phyloP scores from a whole-genome alignment of 2,329 filamentous ascomycete genomes.

The Ophiostoma populinum region DNA sequence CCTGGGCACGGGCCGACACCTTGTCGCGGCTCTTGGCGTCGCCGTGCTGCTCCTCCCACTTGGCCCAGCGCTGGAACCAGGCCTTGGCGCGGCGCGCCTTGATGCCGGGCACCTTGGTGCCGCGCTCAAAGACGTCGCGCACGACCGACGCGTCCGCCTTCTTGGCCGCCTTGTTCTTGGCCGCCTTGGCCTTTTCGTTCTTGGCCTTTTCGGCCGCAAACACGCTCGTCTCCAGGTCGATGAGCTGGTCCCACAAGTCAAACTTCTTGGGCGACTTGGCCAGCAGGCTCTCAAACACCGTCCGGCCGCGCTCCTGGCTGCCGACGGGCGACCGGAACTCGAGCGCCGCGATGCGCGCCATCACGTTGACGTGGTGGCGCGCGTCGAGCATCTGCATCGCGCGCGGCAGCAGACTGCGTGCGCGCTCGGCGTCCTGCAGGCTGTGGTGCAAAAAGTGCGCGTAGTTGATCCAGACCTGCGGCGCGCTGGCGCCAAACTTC shows the following conservation, averaged over 20 bases:
- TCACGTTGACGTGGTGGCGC: conserved; percentile 50
- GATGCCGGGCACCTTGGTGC: conserved; percentile 48
- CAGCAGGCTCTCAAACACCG: conserved; percentile 80
- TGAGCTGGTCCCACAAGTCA: conserved; percentile 81
- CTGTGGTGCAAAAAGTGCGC: conserved; percentile 79
- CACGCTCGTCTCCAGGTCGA: conserved; percentile 64
- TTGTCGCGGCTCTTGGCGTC: conserved; percentile 51
- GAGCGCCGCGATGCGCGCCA: conserved; percentile 75
- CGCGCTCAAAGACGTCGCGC: conserved; percentile 67
- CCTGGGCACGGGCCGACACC: conserved; percentile 52
- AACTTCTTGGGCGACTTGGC: conserved; percentile 74
- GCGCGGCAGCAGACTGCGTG: conserved; percentile 60
- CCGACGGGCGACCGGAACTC: conserved; percentile 77
- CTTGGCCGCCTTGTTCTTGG: conserved; percentile 19
- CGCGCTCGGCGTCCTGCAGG: conserved; percentile 50
- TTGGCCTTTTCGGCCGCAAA: conserved; percentile 27
- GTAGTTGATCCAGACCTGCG: conserved; percentile 84
- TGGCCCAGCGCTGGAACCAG: conserved; percentile 83
- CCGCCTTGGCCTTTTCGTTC: conserved; percentile 19
- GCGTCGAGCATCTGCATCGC: conserved; percentile 69
- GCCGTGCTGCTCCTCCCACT: conserved; percentile 66
- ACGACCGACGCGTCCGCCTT: conserved; percentile 36
- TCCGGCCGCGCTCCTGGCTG: conserved; percentile 78
- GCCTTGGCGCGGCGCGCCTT: conserved; percentile 71
- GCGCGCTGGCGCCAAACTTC: conserved; percentile 69